phyloP scores from a whole-genome alignment of 2,329 filamentous ascomycete species.

The Graphilbum fragrans region DNA sequence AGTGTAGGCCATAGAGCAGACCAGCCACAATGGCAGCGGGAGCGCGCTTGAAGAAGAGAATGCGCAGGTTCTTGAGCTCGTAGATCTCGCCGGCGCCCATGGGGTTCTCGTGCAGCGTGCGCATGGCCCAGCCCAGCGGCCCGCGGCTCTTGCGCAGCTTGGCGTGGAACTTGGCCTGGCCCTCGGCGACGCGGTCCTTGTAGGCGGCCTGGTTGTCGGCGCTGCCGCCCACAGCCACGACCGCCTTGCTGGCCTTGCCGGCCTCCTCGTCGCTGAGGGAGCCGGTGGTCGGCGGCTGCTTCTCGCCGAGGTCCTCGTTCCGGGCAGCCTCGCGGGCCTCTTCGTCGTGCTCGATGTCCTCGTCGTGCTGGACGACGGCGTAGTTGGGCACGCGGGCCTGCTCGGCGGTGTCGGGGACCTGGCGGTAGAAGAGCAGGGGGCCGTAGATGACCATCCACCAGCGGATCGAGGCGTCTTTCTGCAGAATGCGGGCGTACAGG shows the following conservation, averaged over 20 bases:
- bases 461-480: slow-evolving; percentile 52
- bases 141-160: slow-evolving; percentile 50
- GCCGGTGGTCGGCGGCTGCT: slow-evolving; percentile 2
- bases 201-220: slow-evolving; percentile 44
- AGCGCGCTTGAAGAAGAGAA: slow-evolving; percentile 49
- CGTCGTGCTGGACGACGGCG: slow-evolving; percentile 58
- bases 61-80: slow-evolving; percentile 58
- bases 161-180: slow-evolving; percentile 45
- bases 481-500: slow-evolving; percentile 54
- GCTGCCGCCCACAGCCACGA: slow-evolving; percentile 33
- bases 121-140: slow-evolving; percentile 75
- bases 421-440: slow-evolving; percentile 51
- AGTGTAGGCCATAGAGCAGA: slow-evolving; percentile 62
- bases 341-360: slow-evolving; percentile 21
- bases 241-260: slow-evolving; percentile 19
- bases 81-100: slow-evolving; percentile 63
- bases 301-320: slow-evolving; percentile 4
- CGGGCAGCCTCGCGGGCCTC: slow-evolving; percentile 9
- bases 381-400: slow-evolving; percentile 58
- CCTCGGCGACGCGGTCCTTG: slow-evolving; percentile 47
- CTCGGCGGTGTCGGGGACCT: slow-evolving; percentile 38
- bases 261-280: background rate
- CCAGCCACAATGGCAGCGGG: slow-evolving; percentile 55
- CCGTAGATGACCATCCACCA: slow-evolving; percentile 52
- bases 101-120: slow-evolving; percentile 60